These are phyloP conservation scores for Stevia rebaudiana DNA, from an alignment of 140 eudicot species.

Conservation along the genomic window DNA sequence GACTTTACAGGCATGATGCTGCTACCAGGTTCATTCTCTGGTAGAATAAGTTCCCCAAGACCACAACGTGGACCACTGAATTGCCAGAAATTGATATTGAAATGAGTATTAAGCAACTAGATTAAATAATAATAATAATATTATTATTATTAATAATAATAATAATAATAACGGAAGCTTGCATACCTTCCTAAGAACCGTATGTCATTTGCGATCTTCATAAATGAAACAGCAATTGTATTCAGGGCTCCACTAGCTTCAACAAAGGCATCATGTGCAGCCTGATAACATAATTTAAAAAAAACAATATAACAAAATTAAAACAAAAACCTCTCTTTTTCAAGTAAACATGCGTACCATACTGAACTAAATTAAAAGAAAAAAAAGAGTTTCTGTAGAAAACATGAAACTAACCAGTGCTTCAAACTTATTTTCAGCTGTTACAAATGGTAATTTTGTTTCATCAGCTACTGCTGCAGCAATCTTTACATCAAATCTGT, in stretches of 20 bases:
- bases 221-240: slow-evolving; percentile 81
- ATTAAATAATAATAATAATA: no score
- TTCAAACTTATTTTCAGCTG: slow-evolving; percentile 98
- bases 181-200: slow-evolving; percentile 88
- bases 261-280: slow-evolving; percentile 97
- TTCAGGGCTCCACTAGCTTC: slow-evolving; percentile 93
- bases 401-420: slow-evolving; percentile 64
- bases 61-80: slow-evolving; percentile 99
- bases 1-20: slow-evolving; percentile 94
- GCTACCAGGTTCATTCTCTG: slow-evolving; percentile 99
- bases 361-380: background rate
- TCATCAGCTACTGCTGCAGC: slow-evolving; percentile 98
- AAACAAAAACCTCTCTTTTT: background rate
- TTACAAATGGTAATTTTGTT: slow-evolving; percentile 84
- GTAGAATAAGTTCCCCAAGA: slow-evolving; percentile 94
- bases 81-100: slow-evolving; percentile 2
- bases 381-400: background rate
- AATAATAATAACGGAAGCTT: no score
- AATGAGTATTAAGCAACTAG: background rate
- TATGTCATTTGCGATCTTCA: slow-evolving; percentile 94
- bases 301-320: slow-evolving; percentile 13
- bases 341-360: background rate
- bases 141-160: no score
- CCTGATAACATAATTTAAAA: slow-evolving; percentile 36
- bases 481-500: slow-evolving; percentile 90